A percentile compares a stretch with the other conserved stretches of the same genome.
These are phyloP conservation scores for Venturia carpophila DNA, from an alignment of 2,329 filamentous ascomycete genomes.

Conservation along the genomic window DNA sequence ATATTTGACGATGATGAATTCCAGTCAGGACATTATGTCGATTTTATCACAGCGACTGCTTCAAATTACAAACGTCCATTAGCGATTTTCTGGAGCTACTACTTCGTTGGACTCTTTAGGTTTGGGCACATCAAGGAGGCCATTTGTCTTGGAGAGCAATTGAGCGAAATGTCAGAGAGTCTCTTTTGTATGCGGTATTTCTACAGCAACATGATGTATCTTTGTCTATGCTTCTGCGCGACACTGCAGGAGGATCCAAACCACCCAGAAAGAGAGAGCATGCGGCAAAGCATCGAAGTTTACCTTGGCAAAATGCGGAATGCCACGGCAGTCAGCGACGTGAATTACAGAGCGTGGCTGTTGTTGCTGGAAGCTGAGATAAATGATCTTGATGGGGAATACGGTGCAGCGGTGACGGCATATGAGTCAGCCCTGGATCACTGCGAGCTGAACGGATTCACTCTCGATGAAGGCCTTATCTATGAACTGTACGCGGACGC, in stretches of 20 bases:
- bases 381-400: conserved; percentile 52
- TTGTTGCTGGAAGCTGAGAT: conserved; percentile 61
- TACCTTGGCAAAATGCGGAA: conserved; percentile 55
- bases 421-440: conserved; percentile 70
- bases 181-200: conserved; percentile 38
- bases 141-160: conserved; percentile 34
- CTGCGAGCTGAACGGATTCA: conserved; percentile 56
- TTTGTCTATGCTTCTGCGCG: conserved; percentile 36
- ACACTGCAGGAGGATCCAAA: conserved; percentile 33
- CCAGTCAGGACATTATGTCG: conserved; percentile 49
- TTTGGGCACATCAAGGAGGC: conserved; percentile 39
- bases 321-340: conserved; percentile 55
- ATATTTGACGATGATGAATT: conserved; percentile 65
- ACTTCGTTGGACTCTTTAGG: conserved; percentile 35
- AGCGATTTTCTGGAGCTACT: conserved; percentile 57
- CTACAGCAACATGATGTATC: conserved; percentile 38
- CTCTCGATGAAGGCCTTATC: conserved; percentile 64
- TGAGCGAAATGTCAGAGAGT: conserved; percentile 35
- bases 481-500: conserved; percentile 68
- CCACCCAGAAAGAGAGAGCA: conserved; percentile 36
- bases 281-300: conserved; percentile 46
- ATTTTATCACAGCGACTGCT: conserved; percentile 39
- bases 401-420: conserved; percentile 47
- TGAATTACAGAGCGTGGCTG: conserved; percentile 67
- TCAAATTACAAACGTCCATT: conserved; percentile 56